Base-by-base conservation (phyloP, 2,329 filamentous ascomycete genomes). In the Colletotrichum kahawae region DNA sequence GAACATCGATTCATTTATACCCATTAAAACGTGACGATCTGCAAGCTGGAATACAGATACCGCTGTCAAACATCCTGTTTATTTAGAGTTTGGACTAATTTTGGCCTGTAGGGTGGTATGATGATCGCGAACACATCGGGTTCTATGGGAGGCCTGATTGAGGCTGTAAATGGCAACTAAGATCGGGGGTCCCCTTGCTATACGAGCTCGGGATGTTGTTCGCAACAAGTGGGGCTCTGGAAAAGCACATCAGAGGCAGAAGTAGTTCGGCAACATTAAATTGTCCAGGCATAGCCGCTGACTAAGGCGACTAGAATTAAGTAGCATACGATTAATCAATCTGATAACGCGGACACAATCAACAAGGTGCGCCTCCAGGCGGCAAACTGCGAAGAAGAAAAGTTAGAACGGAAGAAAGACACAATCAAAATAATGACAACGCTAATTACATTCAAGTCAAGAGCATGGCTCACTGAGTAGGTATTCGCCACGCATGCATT, bases 31-130 rank as follows among this genome's bases (percentile, higher is more conserved):
- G 38, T 48, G 38, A n/a, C 6, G 38, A 48, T 48, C 18, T 3
- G 3, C 24, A 3, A 3, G 24, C 0, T 0, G 6, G 38, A 48
- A n/a, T 0, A 2, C 38, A 5, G 9, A n/a, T n/a, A n/a, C 18
- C n/a, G 9, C 18, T n/a, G 5, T 9, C 18, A 5, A 48, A n/a
- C 2, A 4, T n/a, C 0, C 38, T 43, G 12, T 6, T n/a, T 43
- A 43, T 43, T 43, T 43, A 43, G 38, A 43, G 38, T 43, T 43
- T n/a, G 38, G 6, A 43, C 38, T 43, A 43, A 43, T 3, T 6
- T 43, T 43, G 38, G 38, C 0, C 38, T 9, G 0, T 43, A n/a
- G 38, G 38, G 18, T 8, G 38, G 18, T 43, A 43, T 10, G 38
- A 43, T 43, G 38, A 43, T 16, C 2, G 18, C 38, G 38, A 43